phyloP scores from a whole-genome alignment of 768 basidiomycete genomes.

The Infundibulicybe gibba region DNA sequence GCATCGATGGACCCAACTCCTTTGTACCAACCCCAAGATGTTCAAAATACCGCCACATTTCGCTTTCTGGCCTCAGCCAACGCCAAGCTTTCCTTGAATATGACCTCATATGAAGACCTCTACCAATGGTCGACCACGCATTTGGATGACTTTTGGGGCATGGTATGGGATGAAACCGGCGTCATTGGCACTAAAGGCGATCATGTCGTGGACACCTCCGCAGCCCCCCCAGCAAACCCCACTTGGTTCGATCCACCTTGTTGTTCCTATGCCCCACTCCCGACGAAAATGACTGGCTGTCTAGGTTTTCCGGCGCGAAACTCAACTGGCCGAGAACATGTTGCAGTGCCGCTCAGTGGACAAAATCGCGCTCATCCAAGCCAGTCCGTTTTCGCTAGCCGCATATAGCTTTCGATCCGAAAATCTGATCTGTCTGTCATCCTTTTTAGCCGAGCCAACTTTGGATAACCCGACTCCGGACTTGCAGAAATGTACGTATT shows the following conservation, averaged over 20 bases:
- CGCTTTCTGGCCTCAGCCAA: constrained; percentile 52
- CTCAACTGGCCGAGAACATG: constrained; percentile 86
- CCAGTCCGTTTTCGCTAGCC: constrained; percentile 44
- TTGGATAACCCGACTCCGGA: constrained; percentile 38
- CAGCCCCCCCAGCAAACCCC: constrained; percentile 59
- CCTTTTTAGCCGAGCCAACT: constrained; percentile 57
- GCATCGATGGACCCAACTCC: constrained; percentile 16
- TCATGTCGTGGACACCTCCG: constrained; percentile 53
- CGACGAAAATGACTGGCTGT: neutral
- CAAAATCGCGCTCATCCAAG: constrained; percentile 66
- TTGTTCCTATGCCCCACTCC: neutral
- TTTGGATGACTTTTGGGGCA: constrained; percentile 64
- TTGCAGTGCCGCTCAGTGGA: constrained; percentile 50
- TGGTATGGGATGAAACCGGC: constrained; percentile 67
- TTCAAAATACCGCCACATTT: constrained; percentile 40
- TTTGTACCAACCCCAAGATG: constrained; percentile 40
- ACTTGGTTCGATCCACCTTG: constrained; percentile 44
- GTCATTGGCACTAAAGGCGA: constrained; percentile 61
- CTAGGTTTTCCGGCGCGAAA: constrained; percentile 51
- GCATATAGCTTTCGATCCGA: constrained; percentile 6
- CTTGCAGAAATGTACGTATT: constrained; percentile 48
- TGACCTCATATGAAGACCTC: constrained; percentile 59
- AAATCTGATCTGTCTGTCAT: constrained; percentile 9
- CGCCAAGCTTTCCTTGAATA: constrained; percentile 32
- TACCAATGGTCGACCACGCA: constrained; percentile 62